Base-by-base conservation (phyloP, 2,329 filamentous ascomycete genomes). In the Alternaria ventricosa region DNA sequence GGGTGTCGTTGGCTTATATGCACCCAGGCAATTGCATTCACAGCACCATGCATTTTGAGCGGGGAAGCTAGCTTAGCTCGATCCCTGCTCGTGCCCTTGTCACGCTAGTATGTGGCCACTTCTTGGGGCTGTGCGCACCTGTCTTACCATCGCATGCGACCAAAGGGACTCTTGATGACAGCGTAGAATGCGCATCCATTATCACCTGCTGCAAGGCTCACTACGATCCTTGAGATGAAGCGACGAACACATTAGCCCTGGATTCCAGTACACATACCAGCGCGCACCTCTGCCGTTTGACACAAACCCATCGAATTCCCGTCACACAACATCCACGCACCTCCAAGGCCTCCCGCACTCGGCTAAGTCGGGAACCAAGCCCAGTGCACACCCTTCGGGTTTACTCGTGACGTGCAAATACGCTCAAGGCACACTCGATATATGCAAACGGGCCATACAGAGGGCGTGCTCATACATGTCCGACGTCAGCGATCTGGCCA, bases 351-450 rank as follows among this genome's bases (percentile, higher is more conserved):
- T 47, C 65, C 69, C 62, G 57, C 64, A 61, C 47, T 71, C 71
- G 71, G 71, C 63, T 72, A 71, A 64, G 54, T 67, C 70, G 71
- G 70, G 51, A 47, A 30, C 58, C 61, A 64, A 58, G 44, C 60
- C 46, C 55, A 49, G 55, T 51, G 30, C 55, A 46, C 41, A 28
- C 54, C 20, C 49, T 46, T 49, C 61, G 53, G 54, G 59, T 65
- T 57, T 54, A 59, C 66, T 70, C 63, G 70, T 74, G 71, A 72
- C 69, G 67, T 72, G 58, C 25, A 60, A 47, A 63, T 51, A 33
- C 28, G 27, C 44, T 56, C 65, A 63, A 70, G 66, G 66, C 68
- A 70, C 45, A 69, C 60, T 70, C 57, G 57, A 63, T 58, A 55
- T 49, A 18, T 10, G 12, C 13, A 41, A 53, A 56, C 41, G 47